A percentile compares a stretch with the other conserved stretches of the same genome.
phyloP scores from a whole-genome alignment of 495 filamentous ascomycete genomes.

The Penicillium malachiteum region DNA sequence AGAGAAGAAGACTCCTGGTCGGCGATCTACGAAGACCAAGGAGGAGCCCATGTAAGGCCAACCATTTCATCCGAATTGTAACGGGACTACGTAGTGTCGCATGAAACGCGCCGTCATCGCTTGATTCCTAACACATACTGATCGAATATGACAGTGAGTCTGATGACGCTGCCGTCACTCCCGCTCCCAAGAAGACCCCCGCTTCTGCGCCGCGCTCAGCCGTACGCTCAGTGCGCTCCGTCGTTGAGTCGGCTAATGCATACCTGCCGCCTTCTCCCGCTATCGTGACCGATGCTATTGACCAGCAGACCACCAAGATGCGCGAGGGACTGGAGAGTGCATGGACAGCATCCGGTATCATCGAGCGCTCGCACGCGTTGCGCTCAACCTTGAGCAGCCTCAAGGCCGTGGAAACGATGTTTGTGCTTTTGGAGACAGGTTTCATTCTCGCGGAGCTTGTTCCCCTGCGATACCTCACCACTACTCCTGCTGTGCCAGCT shows the following conservation, averaged over 20 bases:
- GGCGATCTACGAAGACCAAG: slow-evolving; percentile 39
- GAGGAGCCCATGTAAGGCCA: slow-evolving; percentile 46
- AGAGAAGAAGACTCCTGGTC: slow-evolving; percentile 33
- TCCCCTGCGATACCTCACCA: slow-evolving; percentile 68
- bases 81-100: neutral
- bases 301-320: slow-evolving; percentile 66
- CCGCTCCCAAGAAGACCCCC: slow-evolving; percentile 2
- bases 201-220: slow-evolving; percentile 6
- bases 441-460: slow-evolving; percentile 42
- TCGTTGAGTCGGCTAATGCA: slow-evolving; percentile 23
- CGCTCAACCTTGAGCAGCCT: slow-evolving; percentile 63
- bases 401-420: slow-evolving; percentile 64
- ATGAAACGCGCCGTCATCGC: neutral
- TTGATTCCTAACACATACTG: neutral
- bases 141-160: slow-evolving; percentile 13
- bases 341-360: slow-evolving; percentile 46
- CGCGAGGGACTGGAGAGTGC: slow-evolving; percentile 47
- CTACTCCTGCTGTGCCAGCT: slow-evolving; percentile 58
- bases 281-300: slow-evolving; percentile 76
- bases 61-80: neutral
- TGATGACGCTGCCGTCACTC: slow-evolving; percentile 6
- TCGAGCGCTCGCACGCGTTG: slow-evolving; percentile 48
- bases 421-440: slow-evolving; percentile 60
- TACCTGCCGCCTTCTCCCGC: slow-evolving; percentile 77
- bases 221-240: slow-evolving; percentile 50